Base-by-base conservation (phyloP, 2,329 filamentous ascomycete genomes). In the Calonectria pseudoturangicola region DNA sequence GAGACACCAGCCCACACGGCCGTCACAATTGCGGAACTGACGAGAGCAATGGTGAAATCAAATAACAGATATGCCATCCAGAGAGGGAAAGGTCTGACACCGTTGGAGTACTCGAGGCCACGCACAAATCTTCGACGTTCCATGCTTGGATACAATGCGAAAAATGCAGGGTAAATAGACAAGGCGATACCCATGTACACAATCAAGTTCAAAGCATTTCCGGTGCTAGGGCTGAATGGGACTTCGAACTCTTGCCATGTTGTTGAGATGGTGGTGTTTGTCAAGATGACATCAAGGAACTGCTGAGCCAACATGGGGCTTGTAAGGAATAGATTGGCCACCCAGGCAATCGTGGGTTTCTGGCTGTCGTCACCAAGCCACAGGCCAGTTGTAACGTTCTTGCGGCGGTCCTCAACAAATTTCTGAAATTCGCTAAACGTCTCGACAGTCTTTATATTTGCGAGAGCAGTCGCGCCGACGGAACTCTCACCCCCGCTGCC, bases 101-200 rank as follows among this genome's bases (percentile, higher is more conserved):
- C 96, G 80, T 98, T 98, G 67, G 94, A 97, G 84, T 98, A 98
- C 83, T 98, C 93, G 36, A 98, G 87, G 18, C 94, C 93, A 65
- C 96, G 91, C 28, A 98, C 94, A 75, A 95, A 93, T 63, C 92
- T 88, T 13, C 95, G 87, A 30, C 95, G 90, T 83, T 98, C 96
- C 33, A 94, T 87, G n/a, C 95, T 98, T 0, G 95, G 94, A 80
- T 98, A 98, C 5, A 98, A 86, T 0, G 94, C 91, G 79, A 98
- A 97, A 86, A 98, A 96, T 16, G 93, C 95, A 0, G 96, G 95
- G 78, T 93, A 97, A 1, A 92, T 92, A 8, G 91, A 89, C 84
- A 97, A 92, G 1, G 93, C 94, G 10, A 98, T 88, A 16, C 93
- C 92, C 81, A 97, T 93, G 83, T 98, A 98, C 10, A 94, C 87